Percentiles rank a stretch among this genome's conserved stretches.
Conservation (phyloP, 2,329 filamentous ascomycete species). For the Curvularia eragrostidis region DNA sequence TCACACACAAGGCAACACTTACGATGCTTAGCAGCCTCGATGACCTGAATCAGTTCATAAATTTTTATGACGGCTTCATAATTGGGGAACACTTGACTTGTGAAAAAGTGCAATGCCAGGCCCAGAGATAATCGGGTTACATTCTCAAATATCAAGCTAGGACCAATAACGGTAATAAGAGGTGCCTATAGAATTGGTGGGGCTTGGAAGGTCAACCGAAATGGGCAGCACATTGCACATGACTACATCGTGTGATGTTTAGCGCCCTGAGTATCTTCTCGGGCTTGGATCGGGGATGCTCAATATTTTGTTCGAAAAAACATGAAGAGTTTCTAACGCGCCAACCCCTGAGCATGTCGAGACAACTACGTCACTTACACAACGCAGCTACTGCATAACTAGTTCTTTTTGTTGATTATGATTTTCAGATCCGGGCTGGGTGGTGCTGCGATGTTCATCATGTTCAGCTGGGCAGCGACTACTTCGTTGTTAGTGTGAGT, state of each 20-base stretch:
- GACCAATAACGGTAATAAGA: neutral
- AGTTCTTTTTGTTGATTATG: too few relatives aligned
- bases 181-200: neutral
- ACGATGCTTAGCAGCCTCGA: neutral
- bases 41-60: neutral
- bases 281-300: neutral
- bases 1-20: neutral
- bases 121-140: neutral
- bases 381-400: too few relatives aligned
- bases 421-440: too few relatives aligned
- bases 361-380: too few relatives aligned
- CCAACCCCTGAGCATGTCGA: too few relatives aligned
- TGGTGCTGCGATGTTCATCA: too few relatives aligned
- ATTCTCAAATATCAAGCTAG: neutral
- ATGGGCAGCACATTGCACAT: neutral
- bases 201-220: neutral
- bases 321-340: too few relatives aligned
- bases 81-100: neutral
- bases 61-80: neutral
- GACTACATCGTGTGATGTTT: neutral
- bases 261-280: neutral
- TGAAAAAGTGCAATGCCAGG: neutral
- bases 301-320: too few relatives aligned
- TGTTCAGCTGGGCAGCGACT: too few relatives aligned
- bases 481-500: too few relatives aligned